Conservation (phyloP, 2,329 filamentous ascomycete species). For the Capronia coronata region DNA sequence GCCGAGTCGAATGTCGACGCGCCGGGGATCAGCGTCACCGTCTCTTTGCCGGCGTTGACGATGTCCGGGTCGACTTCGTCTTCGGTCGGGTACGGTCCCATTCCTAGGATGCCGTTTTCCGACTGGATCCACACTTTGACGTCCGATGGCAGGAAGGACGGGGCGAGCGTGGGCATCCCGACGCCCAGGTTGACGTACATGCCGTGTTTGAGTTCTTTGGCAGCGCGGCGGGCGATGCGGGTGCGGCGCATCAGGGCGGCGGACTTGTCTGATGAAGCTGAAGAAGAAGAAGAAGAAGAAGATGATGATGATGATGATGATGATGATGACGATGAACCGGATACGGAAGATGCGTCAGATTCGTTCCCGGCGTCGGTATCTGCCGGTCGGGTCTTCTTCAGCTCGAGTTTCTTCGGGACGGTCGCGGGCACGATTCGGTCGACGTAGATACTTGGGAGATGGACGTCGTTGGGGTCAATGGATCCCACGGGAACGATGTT, state of each 20-base stretch:
- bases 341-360: not conserved
- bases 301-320: not conserved
- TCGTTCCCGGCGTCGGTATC: slow-evolving; percentile 37
- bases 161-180: slow-evolving; percentile 79
- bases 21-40: slow-evolving; percentile 70
- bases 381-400: slow-evolving; percentile 51
- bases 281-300: slow-evolving; percentile 27
- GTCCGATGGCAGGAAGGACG: slow-evolving; percentile 62
- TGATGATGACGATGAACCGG: not conserved
- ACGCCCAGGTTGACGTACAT: slow-evolving; percentile 77
- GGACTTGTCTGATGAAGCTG: slow-evolving; percentile 28
- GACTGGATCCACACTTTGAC: slow-evolving; percentile 76
- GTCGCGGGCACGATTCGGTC: slow-evolving; percentile 73
- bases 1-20: slow-evolving; percentile 71
- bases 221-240: slow-evolving; percentile 68
- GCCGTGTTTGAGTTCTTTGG: slow-evolving; percentile 73
- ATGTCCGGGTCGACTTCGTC: slow-evolving; percentile 69
- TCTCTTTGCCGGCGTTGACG: slow-evolving; percentile 84
- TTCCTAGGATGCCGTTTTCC: slow-evolving; percentile 78
- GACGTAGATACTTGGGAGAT: slow-evolving; percentile 76
- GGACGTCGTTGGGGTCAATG: slow-evolving; percentile 66
- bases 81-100: slow-evolving; percentile 70
- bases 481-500: slow-evolving; percentile 70
- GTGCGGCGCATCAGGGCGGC: slow-evolving; percentile 53
- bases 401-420: slow-evolving; percentile 65